These are phyloP conservation scores for Edaphochlamys debaryana DNA, from an alignment of 139 green algal species.

Conservation along the genomic window DNA sequence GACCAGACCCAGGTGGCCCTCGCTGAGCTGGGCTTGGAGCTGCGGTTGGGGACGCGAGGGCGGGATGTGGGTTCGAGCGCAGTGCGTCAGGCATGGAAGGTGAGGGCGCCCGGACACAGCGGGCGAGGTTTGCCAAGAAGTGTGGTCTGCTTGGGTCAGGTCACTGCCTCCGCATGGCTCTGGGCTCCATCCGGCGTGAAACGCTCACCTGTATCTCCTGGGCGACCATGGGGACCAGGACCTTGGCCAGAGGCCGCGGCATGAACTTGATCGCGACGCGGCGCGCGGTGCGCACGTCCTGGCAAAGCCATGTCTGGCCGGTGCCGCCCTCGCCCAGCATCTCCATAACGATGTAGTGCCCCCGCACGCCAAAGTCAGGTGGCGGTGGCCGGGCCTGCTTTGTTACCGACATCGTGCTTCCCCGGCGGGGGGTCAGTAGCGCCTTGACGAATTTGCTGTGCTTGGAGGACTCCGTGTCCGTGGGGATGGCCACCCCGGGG, in stretches of 20 bases:
- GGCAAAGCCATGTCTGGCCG: slow-evolving; percentile 65
- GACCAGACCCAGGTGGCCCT: slow-evolving; percentile 77
- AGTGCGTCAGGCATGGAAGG: not conserved
- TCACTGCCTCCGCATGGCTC: too few species aligned
- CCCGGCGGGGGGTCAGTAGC: too few species aligned
- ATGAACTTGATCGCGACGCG: slow-evolving; percentile 70
- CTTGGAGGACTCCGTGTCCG: too few species aligned
- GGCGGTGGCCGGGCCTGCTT: too few species aligned
- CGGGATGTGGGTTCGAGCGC: not conserved
- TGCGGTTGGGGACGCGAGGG: slow-evolving; percentile 1
- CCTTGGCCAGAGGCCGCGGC: slow-evolving; percentile 46
- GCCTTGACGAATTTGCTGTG: too few species aligned
- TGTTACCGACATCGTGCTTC: too few species aligned
- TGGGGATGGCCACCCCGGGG: too few species aligned
- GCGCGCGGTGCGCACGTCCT: slow-evolving; percentile 40
- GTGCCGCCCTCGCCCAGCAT: slow-evolving; percentile 61
- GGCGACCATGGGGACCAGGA: slow-evolving; percentile 65
- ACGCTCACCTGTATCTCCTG: slow-evolving; percentile 71
- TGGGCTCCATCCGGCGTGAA: too few species aligned
- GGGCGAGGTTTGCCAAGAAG: too few species aligned
- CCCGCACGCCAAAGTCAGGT: slow-evolving; percentile 3
- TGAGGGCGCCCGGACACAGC: too few species aligned
- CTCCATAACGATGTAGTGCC: slow-evolving; percentile 40
- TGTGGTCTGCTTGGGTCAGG: too few species aligned
- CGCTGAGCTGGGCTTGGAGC: slow-evolving; percentile 76